Evolutionary conservation across 2,329 filamentous ascomycete genomes (phyloP), one percentile per base, ranked within the genome.

Genomic region (Sarocladiaceae sp.): DNA sequence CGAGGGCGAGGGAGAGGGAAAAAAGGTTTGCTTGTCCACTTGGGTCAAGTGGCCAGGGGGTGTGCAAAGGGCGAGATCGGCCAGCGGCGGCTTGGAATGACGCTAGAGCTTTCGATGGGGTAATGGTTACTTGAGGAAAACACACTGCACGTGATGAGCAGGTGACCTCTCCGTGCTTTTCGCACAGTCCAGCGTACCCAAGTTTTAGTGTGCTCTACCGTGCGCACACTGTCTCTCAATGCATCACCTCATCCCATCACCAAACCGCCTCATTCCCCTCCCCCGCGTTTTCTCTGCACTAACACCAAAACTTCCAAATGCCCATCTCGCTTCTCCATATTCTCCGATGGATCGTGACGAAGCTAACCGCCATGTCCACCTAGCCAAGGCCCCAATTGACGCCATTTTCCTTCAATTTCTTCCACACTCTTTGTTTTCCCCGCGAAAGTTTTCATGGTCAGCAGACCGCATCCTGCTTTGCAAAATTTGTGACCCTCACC

Each of bases 121-220:
- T 55, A 55, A 55, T 25, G 6, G 25, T 55, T 55, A 55, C 53
- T 46, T 55, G 20, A 37, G 20, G 20, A 15, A 54, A 54, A 51
- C 39, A 4, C n/a, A 37, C 10, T 39, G 29, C 23, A 31, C 31
- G 28, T 37, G 25, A 40, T 36, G 50, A 15, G 33, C 53, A 52
- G 13, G 53, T 54, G 53, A 54, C 53, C 12, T 44, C 4, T 28
- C 44, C 5, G 25, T 48, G 26, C 44, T 18, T 31, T 48, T 48
- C 44, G 13, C 23, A 48, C 44, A 31, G 44, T 48, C 17, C 4
- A 10, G 3, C 28, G 4, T n/a, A 48, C 10, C 3, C 28, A 12
- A 31, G 7, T 12, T 28, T 20, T 25, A 4, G 10, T 5, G 44
- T 7, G 13, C 4, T 20, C 5, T 20, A 48, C 44, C 31, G 44